Evolutionary conservation across 2,329 filamentous ascomycete genomes (phyloP).

Genomic region (Microascus cirrosus): DNA sequence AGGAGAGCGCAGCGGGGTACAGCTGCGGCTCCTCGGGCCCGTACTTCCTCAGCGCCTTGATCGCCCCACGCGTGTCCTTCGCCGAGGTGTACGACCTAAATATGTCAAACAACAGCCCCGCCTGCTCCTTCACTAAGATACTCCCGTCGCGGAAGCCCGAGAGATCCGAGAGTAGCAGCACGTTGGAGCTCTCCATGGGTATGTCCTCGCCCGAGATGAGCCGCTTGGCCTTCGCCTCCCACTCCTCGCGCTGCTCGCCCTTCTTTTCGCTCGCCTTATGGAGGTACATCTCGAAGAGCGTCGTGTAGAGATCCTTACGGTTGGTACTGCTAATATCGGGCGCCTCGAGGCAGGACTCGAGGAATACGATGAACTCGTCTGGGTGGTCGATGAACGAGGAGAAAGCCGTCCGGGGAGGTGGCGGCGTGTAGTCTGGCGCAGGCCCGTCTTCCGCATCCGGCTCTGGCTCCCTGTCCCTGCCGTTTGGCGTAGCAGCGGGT

Average conservation of each 20-base stretch:
- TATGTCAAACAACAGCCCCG: slow-evolving; percentile 85
- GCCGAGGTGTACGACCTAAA: slow-evolving; percentile 92
- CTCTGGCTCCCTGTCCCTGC: slow-evolving; percentile 37
- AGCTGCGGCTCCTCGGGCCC: slow-evolving; percentile 83
- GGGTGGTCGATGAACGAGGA: slow-evolving; percentile 94
- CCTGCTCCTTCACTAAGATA: slow-evolving; percentile 85
- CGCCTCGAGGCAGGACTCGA: slow-evolving; percentile 76
- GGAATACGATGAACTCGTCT: slow-evolving; percentile 80
- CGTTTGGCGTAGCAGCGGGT: slow-evolving; percentile 33
- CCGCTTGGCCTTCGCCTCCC: slow-evolving; percentile 84
- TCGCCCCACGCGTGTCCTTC: slow-evolving; percentile 81
- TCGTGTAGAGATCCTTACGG: slow-evolving; percentile 81
- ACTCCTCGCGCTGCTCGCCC: slow-evolving; percentile 59
- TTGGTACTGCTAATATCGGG: slow-evolving; percentile 61
- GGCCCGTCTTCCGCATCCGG: slow-evolving; percentile 27
- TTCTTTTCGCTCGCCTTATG: slow-evolving; percentile 73
- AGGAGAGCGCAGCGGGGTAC: slow-evolving; percentile 84
- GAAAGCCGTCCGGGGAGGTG: slow-evolving; percentile 80
- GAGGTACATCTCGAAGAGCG: slow-evolving; percentile 95
- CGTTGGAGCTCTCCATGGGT: slow-evolving; percentile 88
- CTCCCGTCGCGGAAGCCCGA: slow-evolving; percentile 86
- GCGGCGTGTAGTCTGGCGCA: slow-evolving; percentile 57
- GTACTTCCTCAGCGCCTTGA: slow-evolving; percentile 84
- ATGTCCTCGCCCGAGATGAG: slow-evolving; percentile 73
- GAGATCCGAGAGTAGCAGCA: slow-evolving; percentile 83